Evolutionary conservation across 2,329 filamentous ascomycete species (phyloP).

Genomic region (Neonectria ditissima): DNA sequence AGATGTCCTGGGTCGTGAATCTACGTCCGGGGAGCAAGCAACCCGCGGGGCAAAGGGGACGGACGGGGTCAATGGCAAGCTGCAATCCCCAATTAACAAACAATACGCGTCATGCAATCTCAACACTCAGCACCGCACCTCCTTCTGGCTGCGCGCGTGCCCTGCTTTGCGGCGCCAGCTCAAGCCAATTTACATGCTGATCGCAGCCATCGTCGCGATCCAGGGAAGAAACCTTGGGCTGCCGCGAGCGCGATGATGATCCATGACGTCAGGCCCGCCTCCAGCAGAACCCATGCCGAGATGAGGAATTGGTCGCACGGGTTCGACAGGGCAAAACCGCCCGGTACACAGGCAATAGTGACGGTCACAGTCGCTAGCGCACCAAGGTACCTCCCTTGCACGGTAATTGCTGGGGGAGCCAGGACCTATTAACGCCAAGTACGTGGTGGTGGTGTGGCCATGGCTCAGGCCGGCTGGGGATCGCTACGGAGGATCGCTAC

Average conservation of each 20-base stretch:
- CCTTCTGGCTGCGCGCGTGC: conserved; percentile 14
- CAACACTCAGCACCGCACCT: not conserved
- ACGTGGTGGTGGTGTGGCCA: conserved; percentile 4
- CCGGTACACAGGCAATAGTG: not conserved
- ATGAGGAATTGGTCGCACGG: not conserved
- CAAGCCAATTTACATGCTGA: conserved; percentile 21
- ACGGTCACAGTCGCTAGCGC: not conserved
- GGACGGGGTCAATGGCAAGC: not conserved
- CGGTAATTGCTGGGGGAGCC: not conserved
- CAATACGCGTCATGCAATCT: conserved; percentile 7
- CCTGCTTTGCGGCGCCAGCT: conserved; percentile 14
- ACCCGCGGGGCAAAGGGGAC: not conserved
- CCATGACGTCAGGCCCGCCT: conserved; percentile 41
- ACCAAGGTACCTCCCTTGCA: not conserved
- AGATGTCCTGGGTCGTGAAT: not conserved
- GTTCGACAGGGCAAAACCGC: not conserved
- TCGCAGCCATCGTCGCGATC: conserved; percentile 35
- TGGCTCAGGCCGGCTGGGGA: not conserved
- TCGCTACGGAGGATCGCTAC: not conserved
- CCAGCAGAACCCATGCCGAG: not conserved
- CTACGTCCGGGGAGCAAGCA: not conserved
- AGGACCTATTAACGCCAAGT: not conserved
- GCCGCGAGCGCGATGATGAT: conserved; percentile 37
- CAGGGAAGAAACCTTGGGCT: conserved; percentile 32
- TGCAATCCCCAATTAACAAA: conserved; percentile 1